These are phyloP conservation scores for Blastobotrys indianensis DNA, from an alignment of 1,139 yeast genomes.

Conservation along the genomic window DNA sequence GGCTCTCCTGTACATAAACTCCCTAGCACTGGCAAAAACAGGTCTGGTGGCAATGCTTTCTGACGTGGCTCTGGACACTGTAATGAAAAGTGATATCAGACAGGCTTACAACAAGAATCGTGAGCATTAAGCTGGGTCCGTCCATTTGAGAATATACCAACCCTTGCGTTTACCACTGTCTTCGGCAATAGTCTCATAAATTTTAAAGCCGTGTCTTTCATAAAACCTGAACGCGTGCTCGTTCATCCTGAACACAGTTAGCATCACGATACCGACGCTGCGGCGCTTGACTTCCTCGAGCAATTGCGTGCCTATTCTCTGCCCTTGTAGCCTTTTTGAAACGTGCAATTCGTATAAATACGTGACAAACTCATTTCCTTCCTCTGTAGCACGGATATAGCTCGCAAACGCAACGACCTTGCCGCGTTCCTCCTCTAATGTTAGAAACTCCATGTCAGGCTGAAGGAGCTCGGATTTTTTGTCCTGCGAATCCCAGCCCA, in stretches of 20 bases:
- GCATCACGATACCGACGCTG: conserved; percentile 13
- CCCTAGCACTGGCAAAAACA: too few relatives aligned
- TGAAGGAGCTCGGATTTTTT: conserved; percentile 46
- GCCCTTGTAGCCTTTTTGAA: conserved; percentile 32
- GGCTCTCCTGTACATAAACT: too few relatives aligned
- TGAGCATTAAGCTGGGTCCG: too few relatives aligned
- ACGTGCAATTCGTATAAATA: conserved; percentile 55
- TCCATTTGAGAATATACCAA: too few relatives aligned
- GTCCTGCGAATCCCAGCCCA: conserved; percentile 39
- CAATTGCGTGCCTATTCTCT: conserved; percentile 36
- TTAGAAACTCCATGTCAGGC: conserved; percentile 39
- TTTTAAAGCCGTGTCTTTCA: conserved; percentile 19
- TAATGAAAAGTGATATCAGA: neutral
- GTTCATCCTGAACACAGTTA: conserved; percentile 30
- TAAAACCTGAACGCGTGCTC: conserved; percentile 26
- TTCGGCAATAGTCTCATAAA: neutral
- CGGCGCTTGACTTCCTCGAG: conserved; percentile 26
- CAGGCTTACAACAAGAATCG: too few relatives aligned
- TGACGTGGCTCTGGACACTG: neutral
- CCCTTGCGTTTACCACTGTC: too few relatives aligned
- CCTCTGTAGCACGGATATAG: conserved; percentile 26
- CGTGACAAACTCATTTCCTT: conserved; percentile 32
- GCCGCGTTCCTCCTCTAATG: neutral
- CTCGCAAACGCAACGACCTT: conserved; percentile 42
- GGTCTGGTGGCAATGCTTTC: too few relatives aligned